Base-by-base conservation (phyloP, 2,329 filamentous ascomycete genomes). In the Trichoderma polysporum region DNA sequence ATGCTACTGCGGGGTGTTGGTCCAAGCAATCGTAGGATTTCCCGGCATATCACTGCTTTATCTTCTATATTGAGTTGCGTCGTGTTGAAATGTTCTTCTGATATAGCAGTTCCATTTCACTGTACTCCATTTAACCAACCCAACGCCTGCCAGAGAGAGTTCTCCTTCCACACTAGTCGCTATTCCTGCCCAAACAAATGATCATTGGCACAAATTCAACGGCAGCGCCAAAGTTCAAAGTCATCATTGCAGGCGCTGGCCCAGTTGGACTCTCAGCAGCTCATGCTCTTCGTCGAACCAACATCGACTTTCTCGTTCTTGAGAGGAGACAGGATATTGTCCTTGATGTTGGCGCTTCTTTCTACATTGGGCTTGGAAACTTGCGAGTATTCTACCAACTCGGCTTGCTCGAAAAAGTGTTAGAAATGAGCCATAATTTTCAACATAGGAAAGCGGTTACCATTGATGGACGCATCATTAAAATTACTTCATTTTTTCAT, bases 241-340 rank as follows among this genome's bases (percentile, higher is more conserved):
- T 45, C 41, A 45, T 45, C 61, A 66, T 75, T 9, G 69, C 71
- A 10, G 74, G 74, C 33, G 74, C 74, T 1, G 74, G 74, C 0
- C 74, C 74, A 0, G 70, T 72, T 2, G 74, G 74, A 0, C 68
- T 76, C 3, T 70, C 70, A 0, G 71, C 74, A 1, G 74, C 74
- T 1, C 72, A 75, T 19, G 68, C 71, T 0, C 69, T 76, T 2
- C 66, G 66, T 2, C 69, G 52, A 3, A 74, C 74, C 6, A 68
- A 69, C 31, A 76, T 81, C 33, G 77, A 81, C 65, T 81, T 78
- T n/a, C 71, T 79, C 49, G 62, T 81, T 6, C 76, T 81, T 1
- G 79, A 81, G 61, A 69, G 71, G 17, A 74, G 76, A 1, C 27
- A 69, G 2, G 69, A 70, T 0, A 31, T 76, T 4, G 63, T 75